These are phyloP conservation scores for Trichoderma semiorbis DNA, from an alignment of 2,329 filamentous ascomycete species.

Conservation along the genomic window DNA sequence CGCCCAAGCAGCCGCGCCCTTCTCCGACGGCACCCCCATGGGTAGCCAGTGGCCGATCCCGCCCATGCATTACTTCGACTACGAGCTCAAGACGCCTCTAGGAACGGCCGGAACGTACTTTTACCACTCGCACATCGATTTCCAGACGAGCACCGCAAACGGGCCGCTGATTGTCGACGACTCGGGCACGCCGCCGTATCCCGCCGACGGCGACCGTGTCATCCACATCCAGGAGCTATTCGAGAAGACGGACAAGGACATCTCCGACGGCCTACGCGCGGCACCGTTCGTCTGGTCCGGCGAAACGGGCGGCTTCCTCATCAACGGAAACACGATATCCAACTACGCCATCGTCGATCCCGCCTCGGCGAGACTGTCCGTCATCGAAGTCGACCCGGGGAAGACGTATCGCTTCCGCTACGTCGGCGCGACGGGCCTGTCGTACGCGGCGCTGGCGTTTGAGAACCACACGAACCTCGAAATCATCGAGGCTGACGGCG, in stretches of 20 bases:
- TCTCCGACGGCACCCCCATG: slow-evolving; percentile 59
- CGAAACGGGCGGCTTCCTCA: slow-evolving; percentile 43
- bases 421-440: slow-evolving; percentile 55
- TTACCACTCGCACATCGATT: slow-evolving; percentile 64
- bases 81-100: slow-evolving; percentile 53
- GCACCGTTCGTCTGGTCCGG: slow-evolving; percentile 56
- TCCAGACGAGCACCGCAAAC: slow-evolving; percentile 56
- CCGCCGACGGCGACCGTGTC: slow-evolving; percentile 60
- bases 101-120: slow-evolving; percentile 62
- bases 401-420: slow-evolving; percentile 61
- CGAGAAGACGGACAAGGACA: slow-evolving; percentile 47
- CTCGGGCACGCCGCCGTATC: slow-evolving; percentile 44
- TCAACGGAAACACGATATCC: slow-evolving; percentile 23
- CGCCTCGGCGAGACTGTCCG: slow-evolving; percentile 34
- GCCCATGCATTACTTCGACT: slow-evolving; percentile 61
- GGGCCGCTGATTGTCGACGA: slow-evolving; percentile 60
- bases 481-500: slow-evolving; percentile 59
- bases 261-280: slow-evolving; percentile 48
- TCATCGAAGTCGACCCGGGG: slow-evolving; percentile 57
- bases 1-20: slow-evolving; percentile 55
- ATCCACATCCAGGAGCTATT: slow-evolving; percentile 57
- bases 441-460: slow-evolving; percentile 51
- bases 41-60: slow-evolving; percentile 65
- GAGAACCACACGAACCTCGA: slow-evolving; percentile 54
- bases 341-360: slow-evolving; percentile 30